Evolutionary conservation across 768 basidiomycete species (phyloP).

Genomic region (Collybia sp.): DNA sequence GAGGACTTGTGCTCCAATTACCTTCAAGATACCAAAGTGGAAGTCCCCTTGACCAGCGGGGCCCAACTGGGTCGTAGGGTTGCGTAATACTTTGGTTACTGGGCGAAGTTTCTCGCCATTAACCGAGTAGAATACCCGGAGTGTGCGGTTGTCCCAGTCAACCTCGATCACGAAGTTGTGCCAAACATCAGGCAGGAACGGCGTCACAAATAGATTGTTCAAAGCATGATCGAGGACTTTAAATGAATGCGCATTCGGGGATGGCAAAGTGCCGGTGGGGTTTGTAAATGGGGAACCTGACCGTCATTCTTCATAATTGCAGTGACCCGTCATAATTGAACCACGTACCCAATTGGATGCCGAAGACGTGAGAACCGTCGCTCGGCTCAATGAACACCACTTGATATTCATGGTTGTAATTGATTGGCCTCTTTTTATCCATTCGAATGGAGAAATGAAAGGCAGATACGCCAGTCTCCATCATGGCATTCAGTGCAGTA

Average conservation of each 20-base stretch:
- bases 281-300: conserved; percentile 54
- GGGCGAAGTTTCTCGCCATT: conserved; percentile 30
- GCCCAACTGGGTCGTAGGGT: conserved; percentile 33
- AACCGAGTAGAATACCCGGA: conserved; percentile 47
- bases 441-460: conserved; percentile 33
- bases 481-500: conserved; percentile 27
- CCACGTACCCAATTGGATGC: conserved; percentile 47
- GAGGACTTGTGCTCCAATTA: conserved; percentile 13
- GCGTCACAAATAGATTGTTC: conserved; percentile 43
- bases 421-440: conserved; percentile 38
- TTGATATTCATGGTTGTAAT: conserved; percentile 57
- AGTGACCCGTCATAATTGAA: no score
- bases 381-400: conserved; percentile 58
- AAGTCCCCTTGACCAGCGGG: conserved; percentile 52
- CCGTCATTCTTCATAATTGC: no score
- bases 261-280: conserved; percentile 39
- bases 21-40: conserved; percentile 59
- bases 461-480: conserved; percentile 31
- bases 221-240: conserved; percentile 53
- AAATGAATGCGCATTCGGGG: conserved; percentile 38
- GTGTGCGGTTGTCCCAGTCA: conserved; percentile 47
- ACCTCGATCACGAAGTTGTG: conserved; percentile 59
- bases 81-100: conserved; percentile 38
- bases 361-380: conserved; percentile 59
- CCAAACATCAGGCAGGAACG: conserved; percentile 40